phyloP scores from a whole-genome alignment of 306 rosid species.

The Pueraria montana region DNA sequence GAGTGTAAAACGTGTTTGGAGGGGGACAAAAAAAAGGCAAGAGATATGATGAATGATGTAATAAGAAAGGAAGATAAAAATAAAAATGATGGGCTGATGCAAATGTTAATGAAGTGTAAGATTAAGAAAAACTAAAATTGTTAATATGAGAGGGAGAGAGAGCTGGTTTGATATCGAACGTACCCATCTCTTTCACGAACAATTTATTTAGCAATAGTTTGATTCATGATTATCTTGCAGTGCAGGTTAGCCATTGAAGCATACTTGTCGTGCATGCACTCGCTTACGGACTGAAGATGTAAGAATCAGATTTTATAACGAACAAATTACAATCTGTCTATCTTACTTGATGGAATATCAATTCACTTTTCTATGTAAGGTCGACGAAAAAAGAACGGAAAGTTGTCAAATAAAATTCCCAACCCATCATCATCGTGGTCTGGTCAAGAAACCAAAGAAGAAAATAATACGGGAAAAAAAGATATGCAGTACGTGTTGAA shows the following conservation, averaged over 20 bases:
- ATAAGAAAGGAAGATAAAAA: neutral
- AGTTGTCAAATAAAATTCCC: slow-evolving; percentile 15
- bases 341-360: slow-evolving; percentile 18
- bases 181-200: neutral
- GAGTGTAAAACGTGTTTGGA: neutral
- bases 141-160: neutral
- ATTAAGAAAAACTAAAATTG: no score
- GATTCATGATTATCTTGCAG: neutral
- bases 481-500: neutral
- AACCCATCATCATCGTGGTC: no score
- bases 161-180: neutral
- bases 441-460: neutral
- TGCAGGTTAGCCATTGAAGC: neutral
- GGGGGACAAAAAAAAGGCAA: no score
- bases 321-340: neutral
- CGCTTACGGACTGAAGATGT: slow-evolving; percentile 6
- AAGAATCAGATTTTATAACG: neutral
- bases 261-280: slow-evolving; percentile 19
- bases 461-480: no score
- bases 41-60: neutral
- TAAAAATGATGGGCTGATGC: neutral
- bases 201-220: neutral
- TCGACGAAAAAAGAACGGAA: neutral
- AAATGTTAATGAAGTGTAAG: no score
- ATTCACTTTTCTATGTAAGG: slow-evolving; percentile 12